These are phyloP conservation scores for Talaromyces thailandensis DNA, from an alignment of 495 filamentous ascomycete genomes.

Conservation along the genomic window DNA sequence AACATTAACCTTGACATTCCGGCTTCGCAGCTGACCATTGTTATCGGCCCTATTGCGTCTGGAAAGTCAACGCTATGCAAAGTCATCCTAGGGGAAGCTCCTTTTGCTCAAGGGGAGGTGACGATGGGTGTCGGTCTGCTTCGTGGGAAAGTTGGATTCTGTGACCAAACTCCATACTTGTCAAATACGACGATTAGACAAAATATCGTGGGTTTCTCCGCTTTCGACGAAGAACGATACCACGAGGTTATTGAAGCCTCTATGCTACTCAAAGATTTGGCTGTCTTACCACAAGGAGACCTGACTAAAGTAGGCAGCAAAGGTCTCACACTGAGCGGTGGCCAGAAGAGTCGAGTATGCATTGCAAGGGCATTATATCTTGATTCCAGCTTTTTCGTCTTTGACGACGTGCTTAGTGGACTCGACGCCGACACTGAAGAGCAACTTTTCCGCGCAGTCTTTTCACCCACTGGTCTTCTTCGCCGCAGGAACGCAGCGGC, in stretches of 20 bases:
- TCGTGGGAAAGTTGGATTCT: slow-evolving; percentile 33
- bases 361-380: too few species aligned
- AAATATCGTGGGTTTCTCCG: slow-evolving; percentile 45
- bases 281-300: slow-evolving; percentile 44
- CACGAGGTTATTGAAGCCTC: slow-evolving; percentile 52
- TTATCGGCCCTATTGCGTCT: slow-evolving; percentile 46
- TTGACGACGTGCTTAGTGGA: too few species aligned
- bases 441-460: too few species aligned
- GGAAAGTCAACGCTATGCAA: slow-evolving; percentile 46
- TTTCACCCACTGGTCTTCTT: too few species aligned
- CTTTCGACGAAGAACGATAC: slow-evolving; percentile 49
- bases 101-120: not conserved
- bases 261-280: slow-evolving; percentile 46
- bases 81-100: slow-evolving; percentile 41
- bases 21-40: slow-evolving; percentile 31
- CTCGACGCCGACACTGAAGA: too few species aligned
- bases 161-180: slow-evolving; percentile 43
- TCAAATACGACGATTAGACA: slow-evolving; percentile 49
- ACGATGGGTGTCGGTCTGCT: not conserved
- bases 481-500: too few species aligned
- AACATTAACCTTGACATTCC: slow-evolving; percentile 20
- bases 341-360: slow-evolving; percentile 37
- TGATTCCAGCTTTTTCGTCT: too few species aligned
- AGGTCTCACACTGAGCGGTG: slow-evolving; percentile 55
- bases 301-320: slow-evolving; percentile 52